Conservation (phyloP, 139 green algal species). For the Pedinophyceae sp. region DNA sequence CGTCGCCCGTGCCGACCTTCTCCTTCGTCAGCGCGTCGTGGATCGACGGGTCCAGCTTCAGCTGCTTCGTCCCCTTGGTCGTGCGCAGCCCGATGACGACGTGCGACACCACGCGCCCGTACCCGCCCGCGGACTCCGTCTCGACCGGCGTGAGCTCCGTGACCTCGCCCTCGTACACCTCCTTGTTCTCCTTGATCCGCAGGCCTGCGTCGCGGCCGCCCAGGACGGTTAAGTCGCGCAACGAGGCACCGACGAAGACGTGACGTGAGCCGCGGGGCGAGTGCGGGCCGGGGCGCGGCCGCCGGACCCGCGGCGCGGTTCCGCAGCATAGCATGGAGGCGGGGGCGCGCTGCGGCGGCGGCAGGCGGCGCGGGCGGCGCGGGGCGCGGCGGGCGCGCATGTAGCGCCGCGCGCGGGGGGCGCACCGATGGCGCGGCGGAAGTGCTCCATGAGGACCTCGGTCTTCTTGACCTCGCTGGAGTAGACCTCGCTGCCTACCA, state of each 20-base stretch:
- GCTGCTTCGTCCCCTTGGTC: conserved; percentile 91
- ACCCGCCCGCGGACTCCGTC: conserved; percentile 52
- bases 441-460: conserved; percentile 98
- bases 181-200: conserved; percentile 98
- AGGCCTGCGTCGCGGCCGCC: conserved; percentile 72
- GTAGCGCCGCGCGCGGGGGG: too few species aligned
- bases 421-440: conserved; percentile 85
- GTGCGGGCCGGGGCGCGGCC: too few species aligned
- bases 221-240: too few species aligned
- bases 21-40: conserved; percentile 90
- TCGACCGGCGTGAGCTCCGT: conserved; percentile 92
- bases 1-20: conserved; percentile 74
- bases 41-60: conserved; percentile 93
- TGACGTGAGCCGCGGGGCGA: too few species aligned
- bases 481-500: conserved; percentile 98
- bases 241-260: too few species aligned
- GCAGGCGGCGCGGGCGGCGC: too few species aligned
- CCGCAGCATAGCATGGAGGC: too few species aligned
- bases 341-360: too few species aligned
- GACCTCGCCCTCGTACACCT: conserved; percentile 96
- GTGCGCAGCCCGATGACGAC: conserved; percentile 93
- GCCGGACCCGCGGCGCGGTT: too few species aligned
- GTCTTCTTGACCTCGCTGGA: conserved; percentile 98
- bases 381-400: too few species aligned
- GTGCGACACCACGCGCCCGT: conserved; percentile 75